Conservation (phyloP, 2,329 filamentous ascomycete genomes). For the Aspergillus tamarii region DNA sequence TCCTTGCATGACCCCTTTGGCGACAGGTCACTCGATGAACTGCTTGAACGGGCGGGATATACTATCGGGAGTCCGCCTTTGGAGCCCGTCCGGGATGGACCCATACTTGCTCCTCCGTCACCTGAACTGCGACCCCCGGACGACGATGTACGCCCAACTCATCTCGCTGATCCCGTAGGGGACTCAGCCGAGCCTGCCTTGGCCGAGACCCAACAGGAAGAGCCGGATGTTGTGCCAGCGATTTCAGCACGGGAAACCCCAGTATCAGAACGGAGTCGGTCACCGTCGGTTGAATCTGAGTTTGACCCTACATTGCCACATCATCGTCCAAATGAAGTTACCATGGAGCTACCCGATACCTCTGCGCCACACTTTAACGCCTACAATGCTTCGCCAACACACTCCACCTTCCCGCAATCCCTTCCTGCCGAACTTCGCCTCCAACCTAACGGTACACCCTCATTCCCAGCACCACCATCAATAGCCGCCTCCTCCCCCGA, state of each 20-base stretch:
- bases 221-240: slow-evolving; percentile 13
- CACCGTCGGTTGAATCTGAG: slow-evolving; percentile 12
- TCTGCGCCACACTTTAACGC: not conserved
- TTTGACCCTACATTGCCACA: slow-evolving; percentile 52
- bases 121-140: slow-evolving; percentile 24
- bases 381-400: slow-evolving; percentile 22
- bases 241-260: slow-evolving; percentile 10
- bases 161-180: slow-evolving; percentile 22
- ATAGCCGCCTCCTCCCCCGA: slow-evolving; percentile 35
- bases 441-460: slow-evolving; percentile 37
- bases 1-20: slow-evolving; percentile 34
- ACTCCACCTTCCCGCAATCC: slow-evolving; percentile 25
- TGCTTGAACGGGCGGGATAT: slow-evolving; percentile 49
- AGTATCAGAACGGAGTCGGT: slow-evolving; percentile 14
- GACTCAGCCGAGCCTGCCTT: slow-evolving; percentile 6
- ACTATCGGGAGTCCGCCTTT: slow-evolving; percentile 29
- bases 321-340: slow-evolving; percentile 46
- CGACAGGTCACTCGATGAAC: slow-evolving; percentile 46
- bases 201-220: slow-evolving; percentile 8
- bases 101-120: slow-evolving; percentile 30
- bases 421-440: slow-evolving; percentile 43
- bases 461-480: slow-evolving; percentile 36
- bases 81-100: slow-evolving; percentile 24
- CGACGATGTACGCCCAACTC: slow-evolving; percentile 22
- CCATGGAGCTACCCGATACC: not conserved